Evolutionary conservation across 1,284 basidiomycete genomes (phyloP), one percentile per base, ranked within the genome.

Genomic region (Tausonia pullulans): DNA sequence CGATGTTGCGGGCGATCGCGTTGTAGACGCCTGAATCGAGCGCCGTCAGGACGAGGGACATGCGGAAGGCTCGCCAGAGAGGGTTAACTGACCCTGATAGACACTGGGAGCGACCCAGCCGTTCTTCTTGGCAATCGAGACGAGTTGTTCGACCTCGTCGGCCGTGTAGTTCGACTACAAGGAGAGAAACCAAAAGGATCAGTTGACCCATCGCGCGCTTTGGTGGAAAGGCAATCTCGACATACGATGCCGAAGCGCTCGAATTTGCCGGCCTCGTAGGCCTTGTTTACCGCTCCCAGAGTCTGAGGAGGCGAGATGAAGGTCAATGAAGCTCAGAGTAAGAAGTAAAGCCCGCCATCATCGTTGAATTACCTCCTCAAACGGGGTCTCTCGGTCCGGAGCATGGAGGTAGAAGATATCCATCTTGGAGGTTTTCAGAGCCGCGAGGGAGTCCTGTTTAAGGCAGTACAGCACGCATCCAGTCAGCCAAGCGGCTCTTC

Each of bases 61-160:
- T 27, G 27, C 27, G 27, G 27, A 27, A 27, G 27, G 27, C 27
- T 27, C 27, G 27, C 27, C 27, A 27, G 27, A 27, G 27, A 27
- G 27, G 27, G 27, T 27, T 27, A 27, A 27, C 27, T 27, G 27
- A 27, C 27, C 86, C 72, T 88, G 86, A 71, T 88, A 88, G 0
- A 80, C 83, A 0, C 82, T 82, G 1, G 87, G 86, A 71, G 81
- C 78, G 67, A 86, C 79, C 69, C 79, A 86, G 1, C 79, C 81
- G 64, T 83, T 80, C 7, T 75, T 72, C 54, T 77, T 78, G 74
- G 82, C 83, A 64, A 86, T 81, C 2, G 70, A 72, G n/a, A 83
- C 79, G 4, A 87, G 83, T 71, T 84, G 79, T 3, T 84, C 83
- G 0, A 87, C 85, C 70, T 87, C 84, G 79, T 81, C 79, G 6